These are phyloP conservation scores for Flaveria sonorensis DNA, from an alignment of 129 eudicot genomes.

Conservation along the genomic window DNA sequence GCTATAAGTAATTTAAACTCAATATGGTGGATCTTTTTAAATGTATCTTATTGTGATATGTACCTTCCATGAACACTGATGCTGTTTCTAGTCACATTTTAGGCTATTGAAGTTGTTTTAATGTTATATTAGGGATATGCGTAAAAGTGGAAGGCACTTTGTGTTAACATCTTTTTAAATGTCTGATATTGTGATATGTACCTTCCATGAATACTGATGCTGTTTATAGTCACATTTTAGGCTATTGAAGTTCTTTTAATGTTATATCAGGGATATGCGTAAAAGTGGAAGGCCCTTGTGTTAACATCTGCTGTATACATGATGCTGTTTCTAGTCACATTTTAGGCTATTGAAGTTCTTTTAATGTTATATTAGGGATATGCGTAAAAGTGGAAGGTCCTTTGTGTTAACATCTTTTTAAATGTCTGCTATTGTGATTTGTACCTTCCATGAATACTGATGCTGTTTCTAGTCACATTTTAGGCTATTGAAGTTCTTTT, in stretches of 20 bases:
- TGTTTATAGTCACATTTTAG: constrained; percentile 22
- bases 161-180: too few relatives aligned
- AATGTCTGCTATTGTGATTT: too few relatives aligned
- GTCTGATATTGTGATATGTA: too few relatives aligned
- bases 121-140: constrained; percentile 41
- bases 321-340: constrained; percentile 23
- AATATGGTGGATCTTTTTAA: not conserved
- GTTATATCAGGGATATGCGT: constrained; percentile 41
- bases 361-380: constrained; percentile 40
- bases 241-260: constrained; percentile 7
- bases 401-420: constrained; percentile 18
- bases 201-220: not conserved
- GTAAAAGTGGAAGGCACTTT: constrained; percentile 51
- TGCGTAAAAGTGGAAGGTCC: constrained; percentile 43
- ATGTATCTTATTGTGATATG: too few relatives aligned
- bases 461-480: constrained; percentile 22
- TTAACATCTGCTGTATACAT: constrained; percentile 33
- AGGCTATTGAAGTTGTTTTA: not conserved
- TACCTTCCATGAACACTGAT: not conserved
- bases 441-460: not conserved
- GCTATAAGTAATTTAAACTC: not conserved
- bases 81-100: constrained; percentile 20
- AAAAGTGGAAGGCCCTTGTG: constrained; percentile 51
- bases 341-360: not conserved
- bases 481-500: not conserved